Evolutionary conservation across 345 rosid genomes (phyloP).

Genomic region (Lepidium sativum): DNA sequence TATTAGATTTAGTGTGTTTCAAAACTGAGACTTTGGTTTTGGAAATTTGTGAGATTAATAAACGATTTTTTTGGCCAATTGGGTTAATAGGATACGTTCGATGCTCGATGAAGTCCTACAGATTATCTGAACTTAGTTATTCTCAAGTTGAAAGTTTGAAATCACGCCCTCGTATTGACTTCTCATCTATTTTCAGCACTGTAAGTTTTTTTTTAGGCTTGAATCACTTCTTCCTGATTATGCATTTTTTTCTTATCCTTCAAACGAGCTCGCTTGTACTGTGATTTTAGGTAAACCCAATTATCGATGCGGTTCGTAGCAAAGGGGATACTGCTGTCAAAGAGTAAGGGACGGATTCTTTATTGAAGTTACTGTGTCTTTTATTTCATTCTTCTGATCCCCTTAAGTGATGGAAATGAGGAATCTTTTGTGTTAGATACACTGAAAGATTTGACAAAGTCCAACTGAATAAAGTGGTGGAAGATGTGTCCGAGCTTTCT

Average conservation of each 20-base stretch:
- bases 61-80: not conserved
- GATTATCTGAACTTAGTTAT: slow-evolving; percentile 52
- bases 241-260: not conserved
- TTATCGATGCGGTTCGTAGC: slow-evolving; percentile 63
- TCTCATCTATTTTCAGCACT: slow-evolving; percentile 55
- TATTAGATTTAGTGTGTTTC: not conserved
- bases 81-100: slow-evolving; percentile 25
- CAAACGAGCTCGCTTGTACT: not conserved
- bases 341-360: slow-evolving; percentile 51
- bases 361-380: not conserved
- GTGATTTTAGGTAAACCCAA: slow-evolving; percentile 52
- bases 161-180: slow-evolving; percentile 79
- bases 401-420: not conserved
- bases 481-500: slow-evolving; percentile 55
- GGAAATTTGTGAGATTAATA: not conserved
- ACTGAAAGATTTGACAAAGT: slow-evolving; percentile 83
- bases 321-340: slow-evolving; percentile 81
- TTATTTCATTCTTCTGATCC: not conserved
- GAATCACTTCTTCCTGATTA: not conserved
- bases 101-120: slow-evolving; percentile 75
- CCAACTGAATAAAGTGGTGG: slow-evolving; percentile 46
- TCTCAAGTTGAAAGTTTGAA: slow-evolving; percentile 50
- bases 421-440: slow-evolving; percentile 34
- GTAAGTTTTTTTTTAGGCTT: slow-evolving; percentile 26
- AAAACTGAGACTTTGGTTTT: not conserved